phyloP scores from a whole-genome alignment of 2,329 filamentous ascomycete genomes.

The Samsoniella hepiali region DNA sequence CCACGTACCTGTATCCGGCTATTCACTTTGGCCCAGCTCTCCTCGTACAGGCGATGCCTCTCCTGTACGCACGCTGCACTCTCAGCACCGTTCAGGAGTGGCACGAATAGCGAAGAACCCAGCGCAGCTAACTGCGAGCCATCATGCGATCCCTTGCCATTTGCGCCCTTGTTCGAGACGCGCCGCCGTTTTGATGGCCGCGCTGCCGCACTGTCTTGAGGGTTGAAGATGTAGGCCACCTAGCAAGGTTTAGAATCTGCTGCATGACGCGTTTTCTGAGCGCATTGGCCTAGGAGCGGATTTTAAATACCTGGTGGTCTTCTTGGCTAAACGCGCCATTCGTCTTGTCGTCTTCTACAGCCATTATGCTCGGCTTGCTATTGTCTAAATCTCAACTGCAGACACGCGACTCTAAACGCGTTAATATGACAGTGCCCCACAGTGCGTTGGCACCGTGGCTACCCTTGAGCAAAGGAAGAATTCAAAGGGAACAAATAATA shows the following conservation, averaged over 20 bases:
- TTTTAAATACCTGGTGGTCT: constrained; percentile 41
- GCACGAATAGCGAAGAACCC: constrained; percentile 41
- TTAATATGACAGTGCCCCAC: constrained; percentile 9
- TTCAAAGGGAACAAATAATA: too few relatives aligned
- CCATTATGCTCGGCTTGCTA: constrained; percentile 5
- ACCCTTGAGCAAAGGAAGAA: neutral
- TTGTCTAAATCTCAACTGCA: neutral
- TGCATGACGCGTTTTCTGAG: neutral
- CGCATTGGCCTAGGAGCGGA: too few relatives aligned
- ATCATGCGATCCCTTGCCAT: constrained; percentile 24
- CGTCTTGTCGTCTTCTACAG: constrained; percentile 22
- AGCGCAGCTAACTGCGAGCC: constrained; percentile 1
- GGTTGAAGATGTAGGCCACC: constrained; percentile 62
- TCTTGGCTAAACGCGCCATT: constrained; percentile 34
- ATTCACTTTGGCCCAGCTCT: constrained; percentile 64
- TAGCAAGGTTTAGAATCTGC: constrained; percentile 32
- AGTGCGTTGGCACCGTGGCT: constrained; percentile 14
- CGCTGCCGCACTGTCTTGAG: constrained; percentile 39
- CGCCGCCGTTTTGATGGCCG: constrained; percentile 57
- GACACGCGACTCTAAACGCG: constrained; percentile 15
- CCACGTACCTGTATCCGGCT: constrained; percentile 51
- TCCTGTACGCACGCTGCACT: constrained; percentile 44
- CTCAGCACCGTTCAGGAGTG: constrained; percentile 55
- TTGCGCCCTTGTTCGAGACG: constrained; percentile 43
- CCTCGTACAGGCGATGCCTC: constrained; percentile 58